Percentiles rank a stretch among this genome's conserved stretches.
These are phyloP conservation scores for Yamadazyma spencermartinsiae DNA, from an alignment of 1,139 yeast genomes.

Conservation along the genomic window DNA sequence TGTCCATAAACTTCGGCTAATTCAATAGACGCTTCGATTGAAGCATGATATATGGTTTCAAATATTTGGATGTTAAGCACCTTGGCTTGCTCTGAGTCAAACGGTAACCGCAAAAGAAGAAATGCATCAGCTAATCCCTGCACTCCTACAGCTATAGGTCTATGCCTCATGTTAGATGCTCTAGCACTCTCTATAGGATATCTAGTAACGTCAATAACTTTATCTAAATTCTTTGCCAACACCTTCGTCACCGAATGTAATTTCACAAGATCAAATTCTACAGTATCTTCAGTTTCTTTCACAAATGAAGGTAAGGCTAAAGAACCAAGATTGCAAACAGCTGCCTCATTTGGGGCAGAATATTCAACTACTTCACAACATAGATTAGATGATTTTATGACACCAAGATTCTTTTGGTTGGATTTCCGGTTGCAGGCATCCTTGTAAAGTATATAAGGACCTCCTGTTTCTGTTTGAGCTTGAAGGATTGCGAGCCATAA, in stretches of 20 bases:
- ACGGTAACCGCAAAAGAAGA: slow-evolving; percentile 72
- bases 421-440: slow-evolving; percentile 57
- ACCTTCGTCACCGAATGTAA: slow-evolving; percentile 75
- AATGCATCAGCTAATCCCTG: slow-evolving; percentile 91
- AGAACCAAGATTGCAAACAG: slow-evolving; percentile 58
- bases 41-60: slow-evolving; percentile 88
- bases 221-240: slow-evolving; percentile 70
- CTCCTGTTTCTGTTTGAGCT: slow-evolving; percentile 61
- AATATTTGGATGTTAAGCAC: slow-evolving; percentile 74
- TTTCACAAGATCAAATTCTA: slow-evolving; percentile 62
- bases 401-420: slow-evolving; percentile 56
- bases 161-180: slow-evolving; percentile 67
- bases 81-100: slow-evolving; percentile 74
- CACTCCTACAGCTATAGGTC: slow-evolving; percentile 89
- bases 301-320: slow-evolving; percentile 51
- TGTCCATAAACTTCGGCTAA: slow-evolving; percentile 66
- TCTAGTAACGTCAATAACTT: slow-evolving; percentile 73
- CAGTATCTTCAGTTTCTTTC: slow-evolving; percentile 37
- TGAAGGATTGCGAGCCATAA: slow-evolving; percentile 55
- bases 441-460: slow-evolving; percentile 58
- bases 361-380: slow-evolving; percentile 61
- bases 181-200: slow-evolving; percentile 77
- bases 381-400: slow-evolving; percentile 56
- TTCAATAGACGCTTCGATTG: slow-evolving; percentile 78
- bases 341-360: slow-evolving; percentile 55